A percentile compares a stretch with the other conserved stretches of the same genome.
phyloP scores from a whole-genome alignment of 495 filamentous ascomycete species.

The Margaritispora aquatica region DNA sequence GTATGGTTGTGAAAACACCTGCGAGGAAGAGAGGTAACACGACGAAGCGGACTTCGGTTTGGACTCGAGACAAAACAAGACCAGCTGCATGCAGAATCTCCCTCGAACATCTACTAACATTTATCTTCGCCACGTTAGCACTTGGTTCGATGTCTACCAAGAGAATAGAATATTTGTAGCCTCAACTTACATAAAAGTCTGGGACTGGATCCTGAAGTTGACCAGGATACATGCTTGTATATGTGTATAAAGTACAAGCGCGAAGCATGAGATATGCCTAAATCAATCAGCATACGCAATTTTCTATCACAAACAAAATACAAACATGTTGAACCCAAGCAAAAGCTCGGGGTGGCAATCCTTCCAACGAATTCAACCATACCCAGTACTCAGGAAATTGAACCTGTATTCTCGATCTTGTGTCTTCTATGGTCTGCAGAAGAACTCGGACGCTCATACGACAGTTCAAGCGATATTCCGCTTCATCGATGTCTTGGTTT shows the following conservation, averaged over 20 bases:
- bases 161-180: background rate
- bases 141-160: too few relatives aligned
- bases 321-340: conserved; percentile 6
- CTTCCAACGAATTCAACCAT: background rate
- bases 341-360: conserved; percentile 1
- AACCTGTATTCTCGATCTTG: background rate
- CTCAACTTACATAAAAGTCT: conserved; percentile 26
- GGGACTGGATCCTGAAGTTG: conserved; percentile 28
- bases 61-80: conserved; percentile 22
- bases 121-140: background rate
- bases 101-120: conserved; percentile 36
- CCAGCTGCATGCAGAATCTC: conserved; percentile 42
- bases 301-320: background rate
- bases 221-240: conserved; percentile 38
- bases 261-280: conserved; percentile 37
- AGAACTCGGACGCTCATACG: conserved; percentile 1
- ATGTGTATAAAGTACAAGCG: conserved; percentile 42
- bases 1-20: conserved; percentile 37
- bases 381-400: conserved; percentile 9
- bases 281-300: background rate
- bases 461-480: conserved; percentile 1
- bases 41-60: conserved; percentile 39
- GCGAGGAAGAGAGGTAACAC: conserved; percentile 55
- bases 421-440: conserved; percentile 1
- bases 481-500: background rate